phyloP scores from a whole-genome alignment of 2,329 filamentous ascomycete species.

The Fusarium sp. region DNA sequence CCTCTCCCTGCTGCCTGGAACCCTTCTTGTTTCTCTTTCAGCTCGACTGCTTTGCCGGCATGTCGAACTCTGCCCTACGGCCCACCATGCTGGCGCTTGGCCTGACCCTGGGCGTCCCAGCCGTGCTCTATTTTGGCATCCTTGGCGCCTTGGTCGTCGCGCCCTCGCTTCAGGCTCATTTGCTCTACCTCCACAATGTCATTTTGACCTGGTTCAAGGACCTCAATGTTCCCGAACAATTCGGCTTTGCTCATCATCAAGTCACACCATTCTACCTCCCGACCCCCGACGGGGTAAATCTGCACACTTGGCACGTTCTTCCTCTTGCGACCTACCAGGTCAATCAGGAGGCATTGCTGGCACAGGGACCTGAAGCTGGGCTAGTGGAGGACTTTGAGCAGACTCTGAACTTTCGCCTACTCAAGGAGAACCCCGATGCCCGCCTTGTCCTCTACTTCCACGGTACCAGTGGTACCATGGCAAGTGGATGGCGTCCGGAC shows the following conservation, averaged over 20 bases:
- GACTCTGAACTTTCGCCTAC: conserved; percentile 55
- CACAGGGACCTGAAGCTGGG: conserved; percentile 8
- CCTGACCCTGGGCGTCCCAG: conserved; percentile 25
- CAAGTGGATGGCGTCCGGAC: conserved; percentile 64
- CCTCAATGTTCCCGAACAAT: conserved; percentile 72
- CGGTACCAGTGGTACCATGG: conserved; percentile 68
- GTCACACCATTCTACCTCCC: conserved; percentile 76
- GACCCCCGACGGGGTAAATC: conserved; percentile 72
- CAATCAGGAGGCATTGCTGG: conserved; percentile 61
- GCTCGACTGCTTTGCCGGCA: neutral
- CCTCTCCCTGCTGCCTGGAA: neutral
- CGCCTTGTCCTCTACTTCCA: conserved; percentile 65
- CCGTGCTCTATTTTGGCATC: conserved; percentile 32
- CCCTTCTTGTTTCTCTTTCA: neutral
- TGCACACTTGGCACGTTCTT: conserved; percentile 81
- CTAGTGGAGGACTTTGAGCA: conserved; percentile 13
- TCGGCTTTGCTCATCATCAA: conserved; percentile 77
- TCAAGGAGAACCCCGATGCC: conserved; percentile 59
- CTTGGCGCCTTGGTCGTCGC: conserved; percentile 23
- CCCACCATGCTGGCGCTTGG: conserved; percentile 30
- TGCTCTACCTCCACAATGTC: conserved; percentile 64
- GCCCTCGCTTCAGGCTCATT: conserved; percentile 36
- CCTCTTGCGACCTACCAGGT: conserved; percentile 61
- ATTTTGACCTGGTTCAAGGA: conserved; percentile 64
- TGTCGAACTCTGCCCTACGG: conserved; percentile 18